Conservation (phyloP, 306 rosid species). For the Trifolium fragiferum region DNA sequence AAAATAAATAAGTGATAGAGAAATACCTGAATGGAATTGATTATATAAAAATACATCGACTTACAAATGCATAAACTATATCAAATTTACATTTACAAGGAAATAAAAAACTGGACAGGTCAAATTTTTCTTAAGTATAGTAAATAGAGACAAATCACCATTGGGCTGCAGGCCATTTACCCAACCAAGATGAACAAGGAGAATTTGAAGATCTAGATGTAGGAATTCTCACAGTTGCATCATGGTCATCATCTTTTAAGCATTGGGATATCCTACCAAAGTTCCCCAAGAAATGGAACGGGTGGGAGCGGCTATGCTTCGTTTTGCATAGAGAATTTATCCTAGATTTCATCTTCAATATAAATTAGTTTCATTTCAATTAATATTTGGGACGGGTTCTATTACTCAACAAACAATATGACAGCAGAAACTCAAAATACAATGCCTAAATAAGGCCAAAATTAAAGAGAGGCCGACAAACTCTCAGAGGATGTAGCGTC, state of each 20-base stretch:
- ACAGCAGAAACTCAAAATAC: no score
- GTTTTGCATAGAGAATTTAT: not conserved
- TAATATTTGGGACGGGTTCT: not conserved
- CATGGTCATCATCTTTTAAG: not conserved
- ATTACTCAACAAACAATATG: no score
- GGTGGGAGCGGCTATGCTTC: not conserved
- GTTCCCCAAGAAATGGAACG: no score
- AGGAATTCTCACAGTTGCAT: not conserved
- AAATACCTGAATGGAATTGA: not conserved
- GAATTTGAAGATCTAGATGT: not conserved
- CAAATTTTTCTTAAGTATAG: not conserved
- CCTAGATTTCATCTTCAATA: not conserved
- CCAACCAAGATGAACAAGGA: not conserved
- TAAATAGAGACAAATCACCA: not conserved
- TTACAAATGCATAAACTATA: conserved; percentile 2
- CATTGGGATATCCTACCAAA: not conserved
- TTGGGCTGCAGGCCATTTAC: not conserved
- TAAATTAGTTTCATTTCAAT: not conserved
- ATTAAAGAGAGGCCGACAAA: not conserved
- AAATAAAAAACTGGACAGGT: not conserved
- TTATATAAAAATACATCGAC: not conserved
- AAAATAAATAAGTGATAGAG: not conserved
- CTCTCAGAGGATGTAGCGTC: not conserved
- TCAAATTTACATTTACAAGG: conserved; percentile 1
- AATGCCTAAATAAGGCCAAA: not conserved